These are phyloP conservation scores for Actinidia arguta DNA, from an alignment of 179 eudicot genomes.

Conservation along the genomic window DNA sequence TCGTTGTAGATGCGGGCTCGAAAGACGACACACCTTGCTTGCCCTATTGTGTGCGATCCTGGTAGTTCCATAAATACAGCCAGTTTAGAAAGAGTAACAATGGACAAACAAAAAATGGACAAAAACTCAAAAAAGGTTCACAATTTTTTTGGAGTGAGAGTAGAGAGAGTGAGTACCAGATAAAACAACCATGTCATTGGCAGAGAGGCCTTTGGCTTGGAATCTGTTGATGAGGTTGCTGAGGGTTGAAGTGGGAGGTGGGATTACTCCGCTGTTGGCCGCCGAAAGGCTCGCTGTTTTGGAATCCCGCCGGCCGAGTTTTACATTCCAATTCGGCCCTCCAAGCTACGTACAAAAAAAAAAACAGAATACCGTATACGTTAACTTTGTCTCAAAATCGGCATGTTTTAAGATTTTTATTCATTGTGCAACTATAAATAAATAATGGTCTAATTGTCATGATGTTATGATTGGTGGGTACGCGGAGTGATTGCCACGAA, in stretches of 20 bases:
- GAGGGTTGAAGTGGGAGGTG: slow-evolving; percentile 35
- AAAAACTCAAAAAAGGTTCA: too few relatives aligned
- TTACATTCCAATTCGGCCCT: slow-evolving; percentile 44
- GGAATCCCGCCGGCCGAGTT: slow-evolving; percentile 46
- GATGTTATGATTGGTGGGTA: too few relatives aligned
- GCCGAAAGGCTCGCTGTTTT: slow-evolving; percentile 34
- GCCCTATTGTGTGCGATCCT: slow-evolving; percentile 86
- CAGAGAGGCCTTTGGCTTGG: slow-evolving; percentile 34
- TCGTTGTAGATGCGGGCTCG: slow-evolving; percentile 72
- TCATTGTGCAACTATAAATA: too few relatives aligned
- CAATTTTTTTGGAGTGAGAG: too few relatives aligned
- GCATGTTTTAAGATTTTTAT: too few relatives aligned
- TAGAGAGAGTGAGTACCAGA: slow-evolving; percentile 32
- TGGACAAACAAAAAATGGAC: too few relatives aligned
- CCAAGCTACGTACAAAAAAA: slow-evolving; percentile 32
- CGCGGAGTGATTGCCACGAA: too few relatives aligned
- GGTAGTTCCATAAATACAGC: not conserved
- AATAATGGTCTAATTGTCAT: too few relatives aligned
- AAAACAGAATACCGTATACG: not conserved
- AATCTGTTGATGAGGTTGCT: slow-evolving; percentile 33
- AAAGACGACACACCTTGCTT: slow-evolving; percentile 68
- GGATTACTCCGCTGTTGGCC: slow-evolving; percentile 35
- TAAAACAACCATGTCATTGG: slow-evolving; percentile 46
- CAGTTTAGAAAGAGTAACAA: not conserved
- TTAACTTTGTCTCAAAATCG: too few relatives aligned